Percentiles rank a stretch among this genome's conserved stretches.
phyloP scores from a whole-genome alignment of 306 rosid species.

The Pyrus pyrifolia region DNA sequence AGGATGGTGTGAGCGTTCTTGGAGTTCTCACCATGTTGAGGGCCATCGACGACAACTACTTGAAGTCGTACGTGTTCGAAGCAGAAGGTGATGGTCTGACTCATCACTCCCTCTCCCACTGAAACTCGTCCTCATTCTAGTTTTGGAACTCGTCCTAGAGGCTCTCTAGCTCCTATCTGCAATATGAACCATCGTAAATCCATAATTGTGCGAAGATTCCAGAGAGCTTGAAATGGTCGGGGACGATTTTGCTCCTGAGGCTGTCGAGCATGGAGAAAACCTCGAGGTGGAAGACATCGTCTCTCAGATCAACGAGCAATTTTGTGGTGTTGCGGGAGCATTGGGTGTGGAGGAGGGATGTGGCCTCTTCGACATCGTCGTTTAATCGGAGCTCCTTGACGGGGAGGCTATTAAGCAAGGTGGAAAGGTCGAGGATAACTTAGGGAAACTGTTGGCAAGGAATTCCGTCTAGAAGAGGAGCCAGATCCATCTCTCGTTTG shows the following conservation, averaged over 20 bases:
- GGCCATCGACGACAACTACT: constrained; percentile 63
- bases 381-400: constrained; percentile 34
- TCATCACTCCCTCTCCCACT: not conserved
- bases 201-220: constrained; percentile 17
- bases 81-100: too few species aligned
- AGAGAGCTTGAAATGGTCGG: too few species aligned
- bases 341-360: constrained; percentile 48
- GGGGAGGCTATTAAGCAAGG: constrained; percentile 68
- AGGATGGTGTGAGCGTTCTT: too few species aligned
- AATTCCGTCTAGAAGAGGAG: constrained; percentile 26
- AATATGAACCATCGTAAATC: constrained; percentile 47
- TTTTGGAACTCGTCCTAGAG: constrained; percentile 21
- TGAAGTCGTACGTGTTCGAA: not conserved
- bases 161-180: constrained; percentile 65
- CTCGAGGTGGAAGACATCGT: constrained; percentile 30
- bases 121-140: constrained; percentile 11
- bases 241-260: constrained; percentile 20
- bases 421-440: constrained; percentile 53
- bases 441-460: constrained; percentile 37
- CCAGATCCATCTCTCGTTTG: constrained; percentile 57
- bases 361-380: constrained; percentile 62
- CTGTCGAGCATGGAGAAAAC: constrained; percentile 47
- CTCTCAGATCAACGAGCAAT: constrained; percentile 23
- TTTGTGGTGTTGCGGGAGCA: constrained; percentile 29
- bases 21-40: constrained; percentile 38